Evolutionary conservation across 768 basidiomycete species (phyloP).

Genomic region (Lyophyllum semitale): DNA sequence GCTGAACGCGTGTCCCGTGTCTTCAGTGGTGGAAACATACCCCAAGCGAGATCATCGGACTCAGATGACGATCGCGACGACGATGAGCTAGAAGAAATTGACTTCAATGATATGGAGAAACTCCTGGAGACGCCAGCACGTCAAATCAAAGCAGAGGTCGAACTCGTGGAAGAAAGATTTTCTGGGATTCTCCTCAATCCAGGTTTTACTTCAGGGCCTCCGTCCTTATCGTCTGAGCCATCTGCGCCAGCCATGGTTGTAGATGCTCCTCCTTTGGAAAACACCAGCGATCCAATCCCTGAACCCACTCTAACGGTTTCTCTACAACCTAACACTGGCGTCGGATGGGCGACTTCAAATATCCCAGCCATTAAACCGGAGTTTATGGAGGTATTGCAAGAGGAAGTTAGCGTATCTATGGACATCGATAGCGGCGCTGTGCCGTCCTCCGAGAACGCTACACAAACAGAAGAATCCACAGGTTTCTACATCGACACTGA

Average conservation of each 20-base stretch:
- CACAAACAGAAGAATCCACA: background rate
- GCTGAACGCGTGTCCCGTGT: slow-evolving; percentile 67
- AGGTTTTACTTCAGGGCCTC: background rate
- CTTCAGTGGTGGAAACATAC: slow-evolving; percentile 46
- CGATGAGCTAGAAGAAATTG: slow-evolving; percentile 56
- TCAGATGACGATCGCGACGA: slow-evolving; percentile 32
- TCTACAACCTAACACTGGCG: background rate
- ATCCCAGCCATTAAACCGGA: background rate
- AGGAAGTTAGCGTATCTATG: background rate
- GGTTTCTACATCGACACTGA: slow-evolving; percentile 44
- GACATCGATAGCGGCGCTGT: background rate
- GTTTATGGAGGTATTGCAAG: background rate
- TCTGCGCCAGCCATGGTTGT: background rate
- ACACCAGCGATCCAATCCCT: background rate
- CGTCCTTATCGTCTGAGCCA: background rate
- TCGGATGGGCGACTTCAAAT: background rate
- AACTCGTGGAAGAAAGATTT: slow-evolving; percentile 33
- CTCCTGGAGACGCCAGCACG: slow-evolving; percentile 34
- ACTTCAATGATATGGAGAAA: slow-evolving; percentile 63
- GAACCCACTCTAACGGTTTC: background rate
- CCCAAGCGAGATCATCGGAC: slow-evolving; percentile 21
- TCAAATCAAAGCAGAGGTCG: slow-evolving; percentile 12
- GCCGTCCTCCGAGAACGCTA: background rate
- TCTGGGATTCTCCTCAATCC: slow-evolving; percentile 31
- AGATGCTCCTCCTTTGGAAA: background rate